These are phyloP conservation scores for Magnusiomyces ingens DNA, from an alignment of 1,139 yeast species.

Conservation along the genomic window DNA sequence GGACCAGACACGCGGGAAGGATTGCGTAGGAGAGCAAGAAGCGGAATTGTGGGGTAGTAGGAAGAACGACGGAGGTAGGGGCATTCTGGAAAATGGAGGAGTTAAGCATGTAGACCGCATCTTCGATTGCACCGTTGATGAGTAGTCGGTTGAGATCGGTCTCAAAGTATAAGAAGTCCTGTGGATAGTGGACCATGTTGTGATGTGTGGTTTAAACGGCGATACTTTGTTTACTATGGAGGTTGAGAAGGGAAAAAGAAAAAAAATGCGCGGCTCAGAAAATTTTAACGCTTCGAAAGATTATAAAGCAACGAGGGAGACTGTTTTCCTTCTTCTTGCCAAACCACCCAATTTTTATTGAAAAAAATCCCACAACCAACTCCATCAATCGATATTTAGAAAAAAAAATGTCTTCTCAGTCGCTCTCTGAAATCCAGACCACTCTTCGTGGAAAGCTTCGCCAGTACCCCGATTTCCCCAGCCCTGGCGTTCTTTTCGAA, in stretches of 20 bases:
- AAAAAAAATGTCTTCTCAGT: conserved; percentile 2
- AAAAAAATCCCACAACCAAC: neutral
- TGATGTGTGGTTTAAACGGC: too few relatives aligned
- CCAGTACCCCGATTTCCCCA: conserved; percentile 90
- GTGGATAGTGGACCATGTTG: neutral
- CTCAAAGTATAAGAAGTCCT: neutral
- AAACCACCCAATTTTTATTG: neutral
- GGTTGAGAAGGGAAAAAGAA: too few relatives aligned
- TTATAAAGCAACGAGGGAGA: neutral
- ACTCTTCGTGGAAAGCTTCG: conserved; percentile 30
- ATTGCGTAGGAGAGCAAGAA: neutral
- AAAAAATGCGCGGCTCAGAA: neutral
- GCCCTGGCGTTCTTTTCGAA: conserved; percentile 88
- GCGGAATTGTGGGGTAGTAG: neutral
- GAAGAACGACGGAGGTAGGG: neutral
- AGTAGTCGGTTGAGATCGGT: neutral
- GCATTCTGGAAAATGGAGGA: neutral
- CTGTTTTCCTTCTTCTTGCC: neutral
- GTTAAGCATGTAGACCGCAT: neutral
- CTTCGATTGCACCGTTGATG: too few relatives aligned
- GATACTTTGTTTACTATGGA: too few relatives aligned
- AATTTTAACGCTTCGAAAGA: neutral
- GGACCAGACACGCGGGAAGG: neutral
- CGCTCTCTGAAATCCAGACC: conserved; percentile 17
- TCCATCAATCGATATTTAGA: neutral